Evolutionary conservation across 2,329 filamentous ascomycete species (phyloP).

Genomic region (Fusarium avenaceum): DNA sequence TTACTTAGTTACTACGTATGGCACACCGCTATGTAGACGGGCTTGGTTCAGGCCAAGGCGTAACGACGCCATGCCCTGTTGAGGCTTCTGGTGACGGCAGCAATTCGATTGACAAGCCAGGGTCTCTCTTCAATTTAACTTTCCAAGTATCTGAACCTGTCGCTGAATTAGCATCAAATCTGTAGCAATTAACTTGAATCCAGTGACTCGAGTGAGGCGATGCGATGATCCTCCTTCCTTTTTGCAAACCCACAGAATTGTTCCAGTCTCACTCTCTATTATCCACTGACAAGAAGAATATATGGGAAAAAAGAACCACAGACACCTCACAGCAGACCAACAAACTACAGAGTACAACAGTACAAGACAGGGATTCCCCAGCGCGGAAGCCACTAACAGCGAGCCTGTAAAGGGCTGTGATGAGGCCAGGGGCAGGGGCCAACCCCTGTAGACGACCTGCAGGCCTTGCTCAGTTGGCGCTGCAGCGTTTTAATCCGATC

Average conservation of each 20-base stretch:
- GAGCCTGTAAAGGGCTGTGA: conserved; percentile 18
- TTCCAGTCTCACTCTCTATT: conserved; percentile 28
- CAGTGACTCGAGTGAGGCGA: conserved; percentile 10
- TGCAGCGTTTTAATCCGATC: conserved; percentile 20
- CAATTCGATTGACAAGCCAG: conserved; percentile 11
- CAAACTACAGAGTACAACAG: too few species aligned
- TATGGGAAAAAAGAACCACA: conserved; percentile 4
- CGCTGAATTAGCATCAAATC: background rate
- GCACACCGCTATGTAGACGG: conserved; percentile 6
- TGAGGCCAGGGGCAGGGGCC: conserved; percentile 14
- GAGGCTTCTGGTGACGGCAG: conserved; percentile 5
- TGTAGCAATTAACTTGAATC: background rate
- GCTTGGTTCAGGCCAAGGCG: background rate
- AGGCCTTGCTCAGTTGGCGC: conserved; percentile 23
- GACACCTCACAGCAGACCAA: conserved; percentile 30
- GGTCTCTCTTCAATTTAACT: conserved; percentile 8
- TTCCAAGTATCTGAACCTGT: background rate
- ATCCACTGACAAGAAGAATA: conserved; percentile 5
- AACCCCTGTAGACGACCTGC: background rate
- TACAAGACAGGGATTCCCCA: conserved; percentile 49
- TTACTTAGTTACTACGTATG: background rate
- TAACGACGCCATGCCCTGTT: conserved; percentile 4
- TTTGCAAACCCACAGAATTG: conserved; percentile 7
- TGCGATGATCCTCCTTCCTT: background rate
- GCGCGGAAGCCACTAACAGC: conserved; percentile 29